Percentiles rank a stretch among this genome's conserved stretches.
Evolutionary conservation across 768 basidiomycete species (phyloP).

Genomic region (Galerina sulciceps): DNA sequence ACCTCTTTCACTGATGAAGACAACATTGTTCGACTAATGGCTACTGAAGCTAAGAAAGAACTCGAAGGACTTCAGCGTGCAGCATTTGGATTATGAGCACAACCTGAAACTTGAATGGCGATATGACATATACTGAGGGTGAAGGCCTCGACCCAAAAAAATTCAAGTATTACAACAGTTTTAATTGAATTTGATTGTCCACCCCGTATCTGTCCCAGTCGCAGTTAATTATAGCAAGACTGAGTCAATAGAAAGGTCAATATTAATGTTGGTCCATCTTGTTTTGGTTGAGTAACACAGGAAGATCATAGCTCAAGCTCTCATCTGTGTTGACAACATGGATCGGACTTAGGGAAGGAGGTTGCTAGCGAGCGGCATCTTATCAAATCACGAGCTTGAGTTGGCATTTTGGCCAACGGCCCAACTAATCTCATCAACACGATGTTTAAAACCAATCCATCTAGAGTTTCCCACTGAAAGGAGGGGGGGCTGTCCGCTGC

Average conservation of each 20-base stretch:
- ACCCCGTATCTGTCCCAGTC: conserved; percentile 97
- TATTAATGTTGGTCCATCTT: conserved; percentile 54
- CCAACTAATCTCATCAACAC: conserved; percentile 76
- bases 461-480: conserved; percentile 64
- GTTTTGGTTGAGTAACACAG: conserved; percentile 3
- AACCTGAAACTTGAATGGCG: no score
- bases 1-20: conserved; percentile 76
- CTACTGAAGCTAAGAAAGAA: conserved; percentile 66
- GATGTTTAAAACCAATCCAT: conserved; percentile 71
- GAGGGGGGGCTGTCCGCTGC: conserved; percentile 56
- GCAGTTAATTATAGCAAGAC: conserved; percentile 59
- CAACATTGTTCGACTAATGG: conserved; percentile 72
- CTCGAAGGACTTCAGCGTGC: conserved; percentile 55
- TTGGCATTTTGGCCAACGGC: conserved; percentile 50
- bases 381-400: conserved; percentile 3
- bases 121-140: no score
- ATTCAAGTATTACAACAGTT: background rate
- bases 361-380: background rate
- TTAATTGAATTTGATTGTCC: conserved; percentile 34
- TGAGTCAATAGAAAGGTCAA: conserved; percentile 84
- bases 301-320: conserved; percentile 9
- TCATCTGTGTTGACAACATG: conserved; percentile 17
- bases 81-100: conserved; percentile 39
- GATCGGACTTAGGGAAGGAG: conserved; percentile 4
- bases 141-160: no score